Percentiles rank a stretch among this genome's conserved stretches.
Evolutionary conservation across 306 rosid species (phyloP).

Genomic region (Trichosanthes truncata): DNA sequence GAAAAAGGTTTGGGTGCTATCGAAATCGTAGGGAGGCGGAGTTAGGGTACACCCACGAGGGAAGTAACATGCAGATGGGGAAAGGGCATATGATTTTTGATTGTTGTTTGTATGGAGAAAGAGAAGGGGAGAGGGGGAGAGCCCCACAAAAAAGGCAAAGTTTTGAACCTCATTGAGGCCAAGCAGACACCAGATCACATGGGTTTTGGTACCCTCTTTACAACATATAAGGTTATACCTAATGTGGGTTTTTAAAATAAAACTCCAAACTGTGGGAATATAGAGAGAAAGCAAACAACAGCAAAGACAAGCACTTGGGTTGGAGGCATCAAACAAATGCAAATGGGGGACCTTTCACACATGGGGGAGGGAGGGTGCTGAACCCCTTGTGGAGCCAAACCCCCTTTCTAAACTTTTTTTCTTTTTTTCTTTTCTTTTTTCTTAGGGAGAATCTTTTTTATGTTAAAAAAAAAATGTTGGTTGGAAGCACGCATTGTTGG

Average conservation of each 20-base stretch:
- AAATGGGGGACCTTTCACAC: constrained; percentile 87
- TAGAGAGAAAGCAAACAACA: constrained; percentile 49
- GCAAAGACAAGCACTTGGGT: constrained; percentile 47
- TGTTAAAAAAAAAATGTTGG: constrained; percentile 37
- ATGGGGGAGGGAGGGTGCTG: constrained; percentile 46
- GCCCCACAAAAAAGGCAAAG: constrained; percentile 16
- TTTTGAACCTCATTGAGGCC: constrained; percentile 41
- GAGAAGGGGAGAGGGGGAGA: background rate
- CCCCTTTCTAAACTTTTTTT: constrained; percentile 46
- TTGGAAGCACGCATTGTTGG: constrained; percentile 21
- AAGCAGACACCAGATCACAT: constrained; percentile 73
- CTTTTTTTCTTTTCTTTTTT: constrained; percentile 15
- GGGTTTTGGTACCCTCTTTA: constrained; percentile 52
- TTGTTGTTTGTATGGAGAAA: constrained; percentile 30
- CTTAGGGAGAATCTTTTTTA: background rate
- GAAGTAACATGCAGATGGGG: constrained; percentile 78
- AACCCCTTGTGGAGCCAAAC: constrained; percentile 50
- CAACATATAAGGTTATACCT: constrained; percentile 40
- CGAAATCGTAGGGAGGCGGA: constrained; percentile 41
- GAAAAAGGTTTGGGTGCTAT: background rate
- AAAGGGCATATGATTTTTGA: constrained; percentile 18
- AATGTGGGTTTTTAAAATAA: constrained; percentile 25
- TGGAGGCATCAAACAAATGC: constrained; percentile 40
- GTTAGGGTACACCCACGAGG: constrained; percentile 76
- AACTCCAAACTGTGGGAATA: constrained; percentile 7